These are phyloP conservation scores for Xylaria arbuscula DNA, from an alignment of 2,329 filamentous ascomycete species.

Conservation along the genomic window DNA sequence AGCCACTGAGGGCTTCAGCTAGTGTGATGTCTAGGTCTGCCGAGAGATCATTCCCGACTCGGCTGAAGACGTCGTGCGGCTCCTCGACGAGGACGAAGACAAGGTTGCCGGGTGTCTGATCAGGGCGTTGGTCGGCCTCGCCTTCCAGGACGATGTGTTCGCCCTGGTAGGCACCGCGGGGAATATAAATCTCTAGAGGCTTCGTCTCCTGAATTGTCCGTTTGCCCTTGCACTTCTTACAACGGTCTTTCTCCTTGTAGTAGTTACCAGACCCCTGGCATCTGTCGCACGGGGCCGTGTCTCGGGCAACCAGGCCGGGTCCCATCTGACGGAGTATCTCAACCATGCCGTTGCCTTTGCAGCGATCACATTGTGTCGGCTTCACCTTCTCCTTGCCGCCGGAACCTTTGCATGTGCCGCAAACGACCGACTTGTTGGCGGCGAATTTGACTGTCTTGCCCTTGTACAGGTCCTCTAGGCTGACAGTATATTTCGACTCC, in stretches of 20 bases:
- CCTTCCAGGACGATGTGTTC: constrained; percentile 91
- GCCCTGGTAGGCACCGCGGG: constrained; percentile 84
- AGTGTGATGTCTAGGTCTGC: constrained; percentile 85
- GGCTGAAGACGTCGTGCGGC: constrained; percentile 82
- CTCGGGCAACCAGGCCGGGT: constrained; percentile 85
- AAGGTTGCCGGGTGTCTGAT: constrained; percentile 91
- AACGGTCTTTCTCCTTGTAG: constrained; percentile 96
- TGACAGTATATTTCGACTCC: constrained; percentile 90
- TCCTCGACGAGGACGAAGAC: constrained; percentile 88
- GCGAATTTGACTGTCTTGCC: constrained; percentile 98
- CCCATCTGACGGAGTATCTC: constrained; percentile 85
- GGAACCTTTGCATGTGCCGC: constrained; percentile 84
- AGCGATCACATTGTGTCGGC: constrained; percentile 82
- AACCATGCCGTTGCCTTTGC: constrained; percentile 81
- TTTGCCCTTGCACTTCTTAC: constrained; percentile 98
- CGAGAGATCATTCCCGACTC: constrained; percentile 84
- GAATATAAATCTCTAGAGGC: constrained; percentile 95
- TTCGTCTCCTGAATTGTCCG: constrained; percentile 89
- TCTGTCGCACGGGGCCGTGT: constrained; percentile 81
- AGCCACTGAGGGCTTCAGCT: constrained; percentile 85
- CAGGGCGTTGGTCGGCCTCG: constrained; percentile 92
- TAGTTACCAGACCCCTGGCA: constrained; percentile 88
- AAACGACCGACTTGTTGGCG: constrained; percentile 93
- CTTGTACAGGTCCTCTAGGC: constrained; percentile 95
- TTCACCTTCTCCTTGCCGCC: constrained; percentile 95